Conservation (phyloP, 805 yeast genomes). For the Lipomyces spencermartinsiae region DNA sequence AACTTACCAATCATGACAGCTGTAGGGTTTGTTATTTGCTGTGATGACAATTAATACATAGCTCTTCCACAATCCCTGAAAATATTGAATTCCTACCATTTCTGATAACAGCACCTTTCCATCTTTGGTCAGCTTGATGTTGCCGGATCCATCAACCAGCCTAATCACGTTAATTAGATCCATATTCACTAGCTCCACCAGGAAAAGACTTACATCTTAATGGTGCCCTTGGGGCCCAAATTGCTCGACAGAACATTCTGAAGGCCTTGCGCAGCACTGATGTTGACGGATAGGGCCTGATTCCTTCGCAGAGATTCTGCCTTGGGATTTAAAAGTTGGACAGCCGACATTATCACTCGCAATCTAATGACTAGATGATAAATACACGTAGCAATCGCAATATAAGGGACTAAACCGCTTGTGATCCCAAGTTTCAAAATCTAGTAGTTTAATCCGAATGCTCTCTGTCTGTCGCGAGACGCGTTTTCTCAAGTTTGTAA, state of each 20-base stretch:
- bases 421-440: neutral
- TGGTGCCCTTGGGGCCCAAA: constrained; percentile 95
- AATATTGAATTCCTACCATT: constrained; percentile 56
- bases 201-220: constrained; percentile 68
- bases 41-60: constrained; percentile 8
- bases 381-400: neutral
- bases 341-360: constrained; percentile 32
- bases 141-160: constrained; percentile 94
- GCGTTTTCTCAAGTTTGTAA: neutral
- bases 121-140: constrained; percentile 93
- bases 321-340: constrained; percentile 89
- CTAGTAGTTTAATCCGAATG: neutral
- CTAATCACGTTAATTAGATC: constrained; percentile 18
- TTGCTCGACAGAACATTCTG: constrained; percentile 91
- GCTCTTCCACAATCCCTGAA: neutral
- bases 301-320: constrained; percentile 96
- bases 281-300: constrained; percentile 94
- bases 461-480: neutral
- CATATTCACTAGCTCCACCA: neutral
- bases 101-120: constrained; percentile 92
- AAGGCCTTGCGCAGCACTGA: constrained; percentile 94
- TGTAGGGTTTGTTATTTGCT: constrained; percentile 88
- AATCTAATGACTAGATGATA: neutral
- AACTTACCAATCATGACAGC: constrained; percentile 70
- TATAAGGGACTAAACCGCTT: neutral